Percentiles rank a stretch among this genome's conserved stretches.
phyloP scores from a whole-genome alignment of 106 monocot genomes.

The Amphibolis antarctica region DNA sequence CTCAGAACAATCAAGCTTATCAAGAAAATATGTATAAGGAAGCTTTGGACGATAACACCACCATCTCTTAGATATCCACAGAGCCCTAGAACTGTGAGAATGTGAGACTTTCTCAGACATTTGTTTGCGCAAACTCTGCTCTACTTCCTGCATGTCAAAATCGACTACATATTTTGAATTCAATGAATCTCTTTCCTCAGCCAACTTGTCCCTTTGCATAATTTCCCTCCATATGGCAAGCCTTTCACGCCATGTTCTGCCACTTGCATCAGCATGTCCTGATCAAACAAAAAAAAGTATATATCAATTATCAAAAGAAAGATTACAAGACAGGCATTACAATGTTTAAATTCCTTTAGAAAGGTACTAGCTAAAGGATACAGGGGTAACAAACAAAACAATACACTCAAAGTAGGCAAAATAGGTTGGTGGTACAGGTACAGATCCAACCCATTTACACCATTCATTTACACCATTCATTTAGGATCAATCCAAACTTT shows the following conservation, averaged over 20 bases:
- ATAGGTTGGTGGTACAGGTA: no score
- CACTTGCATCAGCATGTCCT: constrained; percentile 21
- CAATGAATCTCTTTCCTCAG: constrained; percentile 44
- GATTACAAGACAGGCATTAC: background rate
- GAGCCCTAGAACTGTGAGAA: constrained; percentile 39
- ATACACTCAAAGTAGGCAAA: no score
- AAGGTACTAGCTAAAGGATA: no score
- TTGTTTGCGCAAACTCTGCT: constrained; percentile 65
- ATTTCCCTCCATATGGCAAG: constrained; percentile 61
- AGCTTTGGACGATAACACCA: constrained; percentile 87
- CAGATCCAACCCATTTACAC: no score
- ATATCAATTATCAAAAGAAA: background rate
- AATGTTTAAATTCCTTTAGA: no score
- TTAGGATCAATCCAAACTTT: no score
- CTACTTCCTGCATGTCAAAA: constrained; percentile 89
- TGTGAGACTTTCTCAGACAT: constrained; percentile 41
- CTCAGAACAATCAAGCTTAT: constrained; percentile 77
- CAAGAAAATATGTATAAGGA: constrained; percentile 78
- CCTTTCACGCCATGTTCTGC: constrained; percentile 47
- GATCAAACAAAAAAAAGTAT: constrained; percentile 2
- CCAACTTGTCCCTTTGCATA: constrained; percentile 43
- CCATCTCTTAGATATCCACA: constrained; percentile 94
- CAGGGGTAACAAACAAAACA: no score
- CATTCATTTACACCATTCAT: no score
- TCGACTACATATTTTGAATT: constrained; percentile 72